These are phyloP conservation scores for Clonostachys solani DNA, from an alignment of 2,329 filamentous ascomycete species.

Conservation along the genomic window DNA sequence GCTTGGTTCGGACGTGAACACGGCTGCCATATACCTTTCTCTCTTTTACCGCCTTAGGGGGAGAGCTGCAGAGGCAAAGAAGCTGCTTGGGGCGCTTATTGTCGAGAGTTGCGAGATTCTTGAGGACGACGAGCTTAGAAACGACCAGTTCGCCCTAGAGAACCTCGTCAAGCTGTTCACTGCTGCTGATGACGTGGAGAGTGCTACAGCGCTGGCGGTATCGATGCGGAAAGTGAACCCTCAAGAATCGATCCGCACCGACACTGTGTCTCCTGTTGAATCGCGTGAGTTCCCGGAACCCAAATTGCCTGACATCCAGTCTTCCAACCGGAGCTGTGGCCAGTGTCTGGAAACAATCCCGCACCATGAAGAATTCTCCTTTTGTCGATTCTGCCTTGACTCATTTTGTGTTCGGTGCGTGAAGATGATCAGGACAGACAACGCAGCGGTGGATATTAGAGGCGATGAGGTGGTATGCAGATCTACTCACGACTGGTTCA, in stretches of 20 bases:
- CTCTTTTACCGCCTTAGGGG: slow-evolving; percentile 27
- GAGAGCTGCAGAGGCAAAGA: slow-evolving; percentile 14
- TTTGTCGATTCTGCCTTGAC: slow-evolving; percentile 33
- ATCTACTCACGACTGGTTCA: slow-evolving; percentile 31
- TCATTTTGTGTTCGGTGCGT: slow-evolving; percentile 29
- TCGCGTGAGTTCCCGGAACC: slow-evolving; percentile 20
- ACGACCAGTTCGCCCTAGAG: slow-evolving; percentile 34
- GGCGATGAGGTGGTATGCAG: slow-evolving; percentile 21
- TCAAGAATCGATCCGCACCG: slow-evolving; percentile 15
- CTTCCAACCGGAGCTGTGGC: slow-evolving; percentile 25
- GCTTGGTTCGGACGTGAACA: slow-evolving; percentile 34
- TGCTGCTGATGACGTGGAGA: slow-evolving; percentile 24
- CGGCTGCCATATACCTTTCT: slow-evolving; percentile 32
- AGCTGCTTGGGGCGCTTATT: slow-evolving; percentile 23
- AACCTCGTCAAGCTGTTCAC: slow-evolving; percentile 33
- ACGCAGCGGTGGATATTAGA: slow-evolving; percentile 19
- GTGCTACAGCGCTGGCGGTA: slow-evolving; percentile 28
- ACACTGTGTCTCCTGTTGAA: slow-evolving; percentile 18
- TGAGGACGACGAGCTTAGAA: slow-evolving; percentile 32
- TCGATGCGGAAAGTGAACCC: slow-evolving; percentile 31
- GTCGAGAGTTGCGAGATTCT: slow-evolving; percentile 30
- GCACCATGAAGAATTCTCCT: slow-evolving; percentile 19
- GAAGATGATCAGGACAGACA: slow-evolving; percentile 16
- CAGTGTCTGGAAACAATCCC: slow-evolving; percentile 29
- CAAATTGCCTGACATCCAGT: slow-evolving; percentile 28